Percentiles rank a stretch among this genome's conserved stretches.
These are phyloP conservation scores for Globisporangium recalcitrans DNA, from an alignment of 352 stramenopile species.

Conservation along the genomic window DNA sequence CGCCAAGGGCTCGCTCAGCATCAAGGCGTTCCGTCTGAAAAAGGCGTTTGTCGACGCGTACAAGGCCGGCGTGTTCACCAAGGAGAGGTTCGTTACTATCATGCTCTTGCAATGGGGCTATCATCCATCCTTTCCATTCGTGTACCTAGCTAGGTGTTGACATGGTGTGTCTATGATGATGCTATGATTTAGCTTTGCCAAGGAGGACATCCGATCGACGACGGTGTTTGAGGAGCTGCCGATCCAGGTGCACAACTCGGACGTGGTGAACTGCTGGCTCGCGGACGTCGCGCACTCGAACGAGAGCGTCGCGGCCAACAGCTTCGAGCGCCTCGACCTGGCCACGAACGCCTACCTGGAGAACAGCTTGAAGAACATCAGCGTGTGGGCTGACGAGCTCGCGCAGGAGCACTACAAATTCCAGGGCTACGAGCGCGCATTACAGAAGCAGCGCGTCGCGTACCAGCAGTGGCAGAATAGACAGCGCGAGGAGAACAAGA, in stretches of 20 bases:
- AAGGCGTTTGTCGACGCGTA: slow-evolving; percentile 91
- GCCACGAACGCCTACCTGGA: slow-evolving; percentile 95
- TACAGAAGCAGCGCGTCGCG: slow-evolving; percentile 78
- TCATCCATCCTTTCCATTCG: no score
- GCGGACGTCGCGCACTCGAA: slow-evolving; percentile 77
- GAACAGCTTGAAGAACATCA: slow-evolving; percentile 98
- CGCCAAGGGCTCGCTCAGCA: slow-evolving; percentile 87
- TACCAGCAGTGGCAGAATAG: slow-evolving; percentile 85
- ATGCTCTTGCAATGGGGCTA: neutral
- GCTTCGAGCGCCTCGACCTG: slow-evolving; percentile 95
- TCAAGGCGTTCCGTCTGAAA: slow-evolving; percentile 96
- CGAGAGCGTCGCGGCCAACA: slow-evolving; percentile 63
- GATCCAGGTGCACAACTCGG: slow-evolving; percentile 94
- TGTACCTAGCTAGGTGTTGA: no score
- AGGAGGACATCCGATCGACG: slow-evolving; percentile 75
- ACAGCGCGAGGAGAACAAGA: slow-evolving; percentile 88
- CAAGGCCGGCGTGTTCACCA: slow-evolving; percentile 80
- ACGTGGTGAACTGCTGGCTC: slow-evolving; percentile 92
- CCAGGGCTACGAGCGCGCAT: slow-evolving; percentile 83
- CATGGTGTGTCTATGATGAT: no score
- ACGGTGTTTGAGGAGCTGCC: slow-evolving; percentile 96
- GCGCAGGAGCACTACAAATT: slow-evolving; percentile 94
- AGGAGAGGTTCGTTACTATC: slow-evolving; percentile 40
- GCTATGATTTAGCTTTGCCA: slow-evolving; percentile 73
- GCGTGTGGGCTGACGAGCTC: slow-evolving; percentile 96